A percentile compares a stretch with the other conserved stretches of the same genome.
Conservation (phyloP, 495 filamentous ascomycete genomes). For the Penicillium roqueforti region DNA sequence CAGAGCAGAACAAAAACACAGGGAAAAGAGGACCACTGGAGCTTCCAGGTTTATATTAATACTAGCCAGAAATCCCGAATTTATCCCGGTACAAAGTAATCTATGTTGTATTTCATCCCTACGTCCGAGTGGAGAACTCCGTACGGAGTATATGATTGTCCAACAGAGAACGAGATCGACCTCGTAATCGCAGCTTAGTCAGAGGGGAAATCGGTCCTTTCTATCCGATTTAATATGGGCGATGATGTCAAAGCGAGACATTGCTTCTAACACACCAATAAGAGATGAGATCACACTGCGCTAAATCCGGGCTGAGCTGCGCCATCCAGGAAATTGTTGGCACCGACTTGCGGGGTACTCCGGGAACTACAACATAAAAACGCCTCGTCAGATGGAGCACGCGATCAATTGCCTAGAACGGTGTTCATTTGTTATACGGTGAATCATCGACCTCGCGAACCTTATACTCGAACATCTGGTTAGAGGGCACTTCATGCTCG, state of each 20-base stretch:
- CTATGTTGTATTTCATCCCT: not conserved
- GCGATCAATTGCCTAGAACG: not conserved
- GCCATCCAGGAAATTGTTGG: not conserved
- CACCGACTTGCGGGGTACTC: not conserved
- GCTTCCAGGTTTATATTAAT: not conserved
- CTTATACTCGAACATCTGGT: conserved; percentile 55
- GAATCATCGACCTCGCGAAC: conserved; percentile 16
- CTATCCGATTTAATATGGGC: not conserved
- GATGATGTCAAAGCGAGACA: not conserved
- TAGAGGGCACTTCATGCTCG: conserved; percentile 54
- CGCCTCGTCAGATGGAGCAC: not conserved
- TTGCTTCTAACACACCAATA: not conserved
- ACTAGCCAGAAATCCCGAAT: not conserved
- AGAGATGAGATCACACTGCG: not conserved
- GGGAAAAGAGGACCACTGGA: not conserved
- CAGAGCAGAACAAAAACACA: not conserved
- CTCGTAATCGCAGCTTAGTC: no score
- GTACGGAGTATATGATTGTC: not conserved
- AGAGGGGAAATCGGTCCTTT: not conserved
- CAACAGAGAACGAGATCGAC: no score
- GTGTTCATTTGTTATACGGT: not conserved
- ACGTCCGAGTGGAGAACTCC: not conserved
- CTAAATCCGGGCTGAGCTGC: not conserved
- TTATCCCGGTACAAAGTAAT: not conserved
- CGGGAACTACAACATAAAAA: not conserved